phyloP scores from a whole-genome alignment of 805 yeast species.

The Candida tammaniensis region DNA sequence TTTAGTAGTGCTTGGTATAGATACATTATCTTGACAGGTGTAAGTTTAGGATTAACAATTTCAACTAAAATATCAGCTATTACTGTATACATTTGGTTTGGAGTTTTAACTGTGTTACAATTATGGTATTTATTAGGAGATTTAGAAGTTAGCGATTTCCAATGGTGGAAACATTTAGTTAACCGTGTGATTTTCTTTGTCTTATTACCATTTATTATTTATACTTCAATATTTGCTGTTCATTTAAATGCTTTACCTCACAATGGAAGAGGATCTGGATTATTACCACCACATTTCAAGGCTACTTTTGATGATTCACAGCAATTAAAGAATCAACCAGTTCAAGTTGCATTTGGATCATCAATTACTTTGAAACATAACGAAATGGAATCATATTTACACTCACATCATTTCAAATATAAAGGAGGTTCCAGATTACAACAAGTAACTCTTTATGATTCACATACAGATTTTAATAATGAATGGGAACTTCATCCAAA shows the following conservation, averaged over 20 bases:
- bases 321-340: constrained; percentile 41
- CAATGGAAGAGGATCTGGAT: constrained; percentile 59
- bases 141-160: constrained; percentile 39
- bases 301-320: constrained; percentile 48
- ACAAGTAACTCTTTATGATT: constrained; percentile 72
- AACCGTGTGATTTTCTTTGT: constrained; percentile 43
- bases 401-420: constrained; percentile 67
- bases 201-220: constrained; percentile 55
- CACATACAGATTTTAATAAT: constrained; percentile 58
- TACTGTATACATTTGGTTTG: constrained; percentile 65
- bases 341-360: constrained; percentile 72
- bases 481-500: constrained; percentile 52
- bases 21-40: constrained; percentile 46
- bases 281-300: constrained; percentile 68
- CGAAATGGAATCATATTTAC: constrained; percentile 72
- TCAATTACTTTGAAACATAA: constrained; percentile 68
- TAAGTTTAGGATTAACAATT: constrained; percentile 52
- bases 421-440: constrained; percentile 69
- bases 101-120: constrained; percentile 43
- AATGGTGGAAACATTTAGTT: constrained; percentile 39
- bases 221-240: constrained; percentile 52
- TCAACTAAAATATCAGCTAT: constrained; percentile 73
- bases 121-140: constrained; percentile 76
- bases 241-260: constrained; percentile 50
- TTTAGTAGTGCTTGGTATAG: constrained; percentile 53